Evolutionary conservation across 306 rosid genomes (phyloP), one percentile per base, ranked within the genome.

Genomic region (Hylodesmum podocarpum): DNA sequence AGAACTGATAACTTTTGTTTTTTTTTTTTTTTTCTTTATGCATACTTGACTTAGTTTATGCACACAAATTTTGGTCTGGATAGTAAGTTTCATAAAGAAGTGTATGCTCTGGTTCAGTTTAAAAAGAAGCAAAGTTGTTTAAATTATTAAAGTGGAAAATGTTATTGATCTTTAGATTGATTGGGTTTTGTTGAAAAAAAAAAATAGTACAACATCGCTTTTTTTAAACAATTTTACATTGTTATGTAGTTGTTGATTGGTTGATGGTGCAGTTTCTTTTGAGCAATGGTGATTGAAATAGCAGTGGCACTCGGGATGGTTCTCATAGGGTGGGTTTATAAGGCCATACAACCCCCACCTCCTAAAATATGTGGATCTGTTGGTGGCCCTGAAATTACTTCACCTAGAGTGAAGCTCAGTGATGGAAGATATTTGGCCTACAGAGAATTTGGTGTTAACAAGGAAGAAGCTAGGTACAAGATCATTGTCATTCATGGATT

Each of bases 371-470:
- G 97, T 25, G 97, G 97, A 41, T 83, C 93, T 11, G 70, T 77
- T 0, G 79, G 67, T 27, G 97, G 94, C 47, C 97, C 98, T 75
- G 78, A 73, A 19, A 61, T 90, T 14, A 82, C 91, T 74, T 90
- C 97, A 19, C 82, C 91, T 4, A 86, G 93, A 73, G 88, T 90
- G 46, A 90, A 79, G 58, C 96, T 91, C 80, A 66, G 80, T 28
- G 93, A 88, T 78, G 94, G 96, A 1, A 87, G 97, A 70, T 84
- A 88, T 81, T 88, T 94, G 88, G 93, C 98, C 62, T 91, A 94
- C 83, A 25, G 86, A 25, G 94, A 90, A 73, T 61, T 43, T 3
- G 98, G 98, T 54, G 89, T 88, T 81, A 81, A 87, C 1, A 94
- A 87, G 75, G 89, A 90, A 53, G 84, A 82, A 59, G 96, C 97